phyloP scores from a whole-genome alignment of 768 basidiomycete species.

The Termitomyces sp. region DNA sequence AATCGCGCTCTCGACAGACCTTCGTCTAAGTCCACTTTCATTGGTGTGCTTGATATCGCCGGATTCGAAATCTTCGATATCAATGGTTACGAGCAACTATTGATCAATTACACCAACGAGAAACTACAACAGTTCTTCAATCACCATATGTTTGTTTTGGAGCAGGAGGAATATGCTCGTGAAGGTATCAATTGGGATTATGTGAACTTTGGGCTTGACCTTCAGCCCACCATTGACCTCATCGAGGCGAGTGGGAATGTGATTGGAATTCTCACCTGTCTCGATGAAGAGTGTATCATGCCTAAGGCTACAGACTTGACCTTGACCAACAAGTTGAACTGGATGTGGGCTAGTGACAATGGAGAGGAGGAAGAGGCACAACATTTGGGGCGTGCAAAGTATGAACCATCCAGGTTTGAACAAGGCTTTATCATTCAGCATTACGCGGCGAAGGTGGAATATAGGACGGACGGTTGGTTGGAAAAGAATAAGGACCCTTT shows the following conservation, averaged over 20 bases:
- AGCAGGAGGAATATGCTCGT: constrained; percentile 97
- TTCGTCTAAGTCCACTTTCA: constrained; percentile 88
- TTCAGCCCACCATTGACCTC: constrained; percentile 97
- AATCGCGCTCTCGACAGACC: constrained; percentile 94
- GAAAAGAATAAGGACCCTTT: constrained; percentile 99
- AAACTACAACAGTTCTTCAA: constrained; percentile 98
- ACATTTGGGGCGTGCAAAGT: constrained; percentile 81
- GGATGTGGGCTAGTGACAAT: constrained; percentile 62
- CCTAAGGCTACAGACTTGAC: constrained; percentile 96
- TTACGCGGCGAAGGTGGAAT: constrained; percentile 96
- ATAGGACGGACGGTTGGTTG: constrained; percentile 93
- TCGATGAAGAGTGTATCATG: constrained; percentile 99
- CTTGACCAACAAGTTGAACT: constrained; percentile 89
- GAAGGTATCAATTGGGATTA: constrained; percentile 98
- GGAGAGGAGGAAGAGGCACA: constrained; percentile 44
- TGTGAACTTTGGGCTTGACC: constrained; percentile 94
- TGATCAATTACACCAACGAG: constrained; percentile 99
- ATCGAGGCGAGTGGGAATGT: constrained; percentile 81
- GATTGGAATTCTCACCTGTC: constrained; percentile 87
- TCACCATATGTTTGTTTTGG: constrained; percentile 99
- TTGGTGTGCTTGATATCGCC: constrained; percentile 98
- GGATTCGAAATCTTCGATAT: constrained; percentile 97
- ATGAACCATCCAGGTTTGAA: constrained; percentile 82
- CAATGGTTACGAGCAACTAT: constrained; percentile 95
- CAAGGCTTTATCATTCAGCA: constrained; percentile 95